Evolutionary conservation across 305 asterid genomes (phyloP).

Genomic region (Euphrasia arctica): DNA sequence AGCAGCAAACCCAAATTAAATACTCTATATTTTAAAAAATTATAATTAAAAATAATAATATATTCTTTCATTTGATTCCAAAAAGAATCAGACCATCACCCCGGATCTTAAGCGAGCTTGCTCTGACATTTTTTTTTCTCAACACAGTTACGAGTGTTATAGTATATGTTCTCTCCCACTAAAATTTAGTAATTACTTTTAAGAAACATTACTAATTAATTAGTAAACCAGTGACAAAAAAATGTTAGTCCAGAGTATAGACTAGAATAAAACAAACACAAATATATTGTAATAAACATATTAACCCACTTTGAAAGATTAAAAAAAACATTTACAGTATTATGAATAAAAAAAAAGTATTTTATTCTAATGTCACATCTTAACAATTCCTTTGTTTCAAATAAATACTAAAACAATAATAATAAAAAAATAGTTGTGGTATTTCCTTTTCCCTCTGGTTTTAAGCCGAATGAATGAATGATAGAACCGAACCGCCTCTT

Average conservation of each 20-base stretch:
- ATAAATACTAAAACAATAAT: not conserved
- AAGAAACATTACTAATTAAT: no score
- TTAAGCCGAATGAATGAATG: conserved; percentile 96
- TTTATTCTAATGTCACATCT: conserved; percentile 3
- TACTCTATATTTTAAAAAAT: not conserved
- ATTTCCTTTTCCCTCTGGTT: conserved; percentile 57
- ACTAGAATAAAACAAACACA: no score
- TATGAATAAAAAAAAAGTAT: no score
- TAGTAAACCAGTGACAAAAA: no score
- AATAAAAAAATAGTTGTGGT: not conserved
- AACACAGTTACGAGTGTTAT: conserved; percentile 15
- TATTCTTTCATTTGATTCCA: conserved; percentile 3
- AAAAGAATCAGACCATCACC: conserved; percentile 33
- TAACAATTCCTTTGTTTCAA: not conserved
- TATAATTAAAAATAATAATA: no score
- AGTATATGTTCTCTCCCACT: no score
- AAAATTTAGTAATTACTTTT: no score
- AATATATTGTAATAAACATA: no score
- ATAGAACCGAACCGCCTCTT: conserved; percentile 52
- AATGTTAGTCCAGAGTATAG: no score
- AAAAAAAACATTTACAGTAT: no score
- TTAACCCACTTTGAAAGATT: no score
- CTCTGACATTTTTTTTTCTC: conserved; percentile 47
- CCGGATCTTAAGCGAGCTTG: conserved; percentile 71
- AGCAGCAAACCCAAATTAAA: no score